These are phyloP conservation scores for Plasmodium gallinaceum DNA, from an alignment of 169 alveolate species.

Conservation along the genomic window DNA sequence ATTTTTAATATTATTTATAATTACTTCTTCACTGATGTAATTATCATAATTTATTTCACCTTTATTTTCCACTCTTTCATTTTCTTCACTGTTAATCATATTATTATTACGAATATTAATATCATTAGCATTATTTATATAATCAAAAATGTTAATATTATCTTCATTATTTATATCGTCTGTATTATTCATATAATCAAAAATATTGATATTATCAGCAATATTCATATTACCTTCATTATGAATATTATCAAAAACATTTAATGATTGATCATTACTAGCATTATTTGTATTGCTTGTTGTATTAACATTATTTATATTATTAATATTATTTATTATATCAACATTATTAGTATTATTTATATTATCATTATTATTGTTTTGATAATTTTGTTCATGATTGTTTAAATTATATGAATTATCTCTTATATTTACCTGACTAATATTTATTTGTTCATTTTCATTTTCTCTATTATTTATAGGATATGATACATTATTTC, in stretches of 20 bases:
- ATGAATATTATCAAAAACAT: constrained; percentile 2
- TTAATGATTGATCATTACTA: not conserved
- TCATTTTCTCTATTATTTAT: not conserved
- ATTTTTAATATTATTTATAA: constrained; percentile 52
- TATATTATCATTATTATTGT: not conserved
- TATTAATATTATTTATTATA: not conserved
- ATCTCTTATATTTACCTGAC: no score
- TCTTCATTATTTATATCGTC: constrained; percentile 7
- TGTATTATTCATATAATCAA: constrained; percentile 30
- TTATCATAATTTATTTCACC: constrained; percentile 50
- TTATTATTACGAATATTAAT: not conserved
- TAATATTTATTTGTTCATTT: not conserved
- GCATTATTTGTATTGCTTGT: not conserved
- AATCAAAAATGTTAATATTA: constrained; percentile 9
- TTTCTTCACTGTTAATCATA: constrained; percentile 3
- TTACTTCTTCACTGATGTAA: constrained; percentile 48
- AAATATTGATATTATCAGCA: constrained; percentile 30
- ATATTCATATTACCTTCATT: constrained; percentile 1
- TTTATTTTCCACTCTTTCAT: not conserved
- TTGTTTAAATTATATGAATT: no score
- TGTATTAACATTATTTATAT: not conserved
- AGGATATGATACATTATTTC: not conserved
- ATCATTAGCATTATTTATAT: not conserved
- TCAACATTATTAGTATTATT: not conserved
- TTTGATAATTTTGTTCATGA: not conserved